phyloP scores from a whole-genome alignment of 139 green algal species.

The Chlorella sp. region DNA sequence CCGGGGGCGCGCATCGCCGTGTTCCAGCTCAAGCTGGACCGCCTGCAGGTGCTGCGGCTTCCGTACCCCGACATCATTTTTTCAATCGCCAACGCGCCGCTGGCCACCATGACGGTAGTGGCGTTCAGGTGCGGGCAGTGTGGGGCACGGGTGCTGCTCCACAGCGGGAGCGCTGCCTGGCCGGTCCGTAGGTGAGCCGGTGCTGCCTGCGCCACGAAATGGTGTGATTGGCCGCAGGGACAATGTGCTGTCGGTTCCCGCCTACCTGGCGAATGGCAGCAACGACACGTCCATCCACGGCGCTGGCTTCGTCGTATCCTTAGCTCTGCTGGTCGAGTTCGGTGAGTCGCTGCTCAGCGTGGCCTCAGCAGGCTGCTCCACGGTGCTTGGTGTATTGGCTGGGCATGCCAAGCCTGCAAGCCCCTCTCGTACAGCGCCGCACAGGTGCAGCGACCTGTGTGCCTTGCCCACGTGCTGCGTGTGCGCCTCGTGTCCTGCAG shows the following conservation, averaged over 20 bases:
- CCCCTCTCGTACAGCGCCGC: too few species aligned
- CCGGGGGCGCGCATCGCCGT: slow-evolving; percentile 7
- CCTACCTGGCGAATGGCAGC: slow-evolving; percentile 13
- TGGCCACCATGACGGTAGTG: slow-evolving; percentile 9
- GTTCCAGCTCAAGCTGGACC: slow-evolving; percentile 20
- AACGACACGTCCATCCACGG: not conserved
- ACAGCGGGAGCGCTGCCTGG: too few species aligned
- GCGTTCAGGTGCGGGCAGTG: slow-evolving; percentile 31
- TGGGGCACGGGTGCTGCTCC: too few species aligned
- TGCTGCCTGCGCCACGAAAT: too few species aligned
- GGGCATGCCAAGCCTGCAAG: too few species aligned
- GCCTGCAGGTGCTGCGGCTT: slow-evolving; percentile 23
- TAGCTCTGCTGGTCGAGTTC: slow-evolving; percentile 13
- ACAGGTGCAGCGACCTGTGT: not conserved
- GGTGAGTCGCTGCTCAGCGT: slow-evolving; percentile 9
- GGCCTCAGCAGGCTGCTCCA: too few species aligned
- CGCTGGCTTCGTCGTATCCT: slow-evolving; percentile 18
- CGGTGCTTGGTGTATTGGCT: too few species aligned
- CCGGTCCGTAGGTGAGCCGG: too few species aligned
- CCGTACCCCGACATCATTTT: slow-evolving; percentile 24
- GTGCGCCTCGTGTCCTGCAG: too few species aligned
- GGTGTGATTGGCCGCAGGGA: too few species aligned
- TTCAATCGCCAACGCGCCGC: slow-evolving; percentile 8
- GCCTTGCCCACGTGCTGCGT: too few species aligned
- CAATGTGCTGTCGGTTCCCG: slow-evolving; percentile 9